Conservation (phyloP, 768 basidiomycete species). For the Lactifluus pinguis region DNA sequence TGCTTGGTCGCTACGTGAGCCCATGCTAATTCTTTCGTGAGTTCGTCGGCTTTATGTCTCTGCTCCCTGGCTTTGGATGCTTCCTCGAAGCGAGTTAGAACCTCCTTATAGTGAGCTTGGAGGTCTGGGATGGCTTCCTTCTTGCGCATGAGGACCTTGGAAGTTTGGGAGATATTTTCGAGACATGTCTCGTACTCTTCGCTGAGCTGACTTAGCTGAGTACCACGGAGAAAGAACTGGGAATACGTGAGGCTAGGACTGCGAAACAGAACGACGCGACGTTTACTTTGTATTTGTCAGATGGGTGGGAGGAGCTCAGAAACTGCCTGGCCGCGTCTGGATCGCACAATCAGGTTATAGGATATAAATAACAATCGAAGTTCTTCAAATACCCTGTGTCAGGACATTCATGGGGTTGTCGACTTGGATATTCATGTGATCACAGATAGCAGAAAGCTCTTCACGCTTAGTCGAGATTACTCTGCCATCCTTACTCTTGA, state of each 20-base stretch:
- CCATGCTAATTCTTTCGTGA: conserved; percentile 84
- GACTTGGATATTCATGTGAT: conserved; percentile 95
- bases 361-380: neutral
- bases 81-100: conserved; percentile 53
- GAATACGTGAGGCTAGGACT: conserved; percentile 3
- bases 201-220: conserved; percentile 78
- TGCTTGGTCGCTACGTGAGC: conserved; percentile 70
- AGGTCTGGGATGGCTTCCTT: conserved; percentile 74
- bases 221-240: conserved; percentile 92
- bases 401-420: conserved; percentile 95
- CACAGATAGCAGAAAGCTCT: conserved; percentile 80
- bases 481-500: conserved; percentile 59
- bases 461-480: conserved; percentile 69
- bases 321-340: conserved; percentile 44
- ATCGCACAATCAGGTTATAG: neutral
- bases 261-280: neutral
- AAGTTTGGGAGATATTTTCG: conserved; percentile 62
- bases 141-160: conserved; percentile 59
- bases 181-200: conserved; percentile 78
- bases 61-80: conserved; percentile 68
- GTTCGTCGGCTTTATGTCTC: conserved; percentile 53
- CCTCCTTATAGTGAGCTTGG: conserved; percentile 45
- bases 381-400: conserved; percentile 53
- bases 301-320: conserved; percentile 67
- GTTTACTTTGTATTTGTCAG: conserved; percentile 82